Evolutionary conservation across 345 rosid species (phyloP).

Genomic region (Gossypium arboreum): DNA sequence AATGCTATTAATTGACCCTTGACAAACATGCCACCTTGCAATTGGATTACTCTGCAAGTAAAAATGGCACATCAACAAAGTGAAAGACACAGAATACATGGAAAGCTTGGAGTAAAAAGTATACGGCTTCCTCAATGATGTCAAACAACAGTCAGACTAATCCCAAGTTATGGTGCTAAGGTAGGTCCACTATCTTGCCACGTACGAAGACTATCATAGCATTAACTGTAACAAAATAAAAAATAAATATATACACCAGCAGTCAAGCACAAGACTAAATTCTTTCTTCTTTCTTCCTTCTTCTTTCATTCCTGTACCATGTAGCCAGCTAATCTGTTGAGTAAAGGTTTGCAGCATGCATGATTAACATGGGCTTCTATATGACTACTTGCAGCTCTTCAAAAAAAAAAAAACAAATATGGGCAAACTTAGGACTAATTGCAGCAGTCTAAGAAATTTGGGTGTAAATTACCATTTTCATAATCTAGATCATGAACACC

Average conservation of each 20-base stretch:
- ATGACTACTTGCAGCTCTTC: not conserved
- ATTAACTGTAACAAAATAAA: slow-evolving; percentile 5
- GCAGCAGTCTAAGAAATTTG: not conserved
- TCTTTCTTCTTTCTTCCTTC: not conserved
- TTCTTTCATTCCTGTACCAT: not conserved
- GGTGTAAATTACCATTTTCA: not conserved
- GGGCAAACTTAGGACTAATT: not conserved
- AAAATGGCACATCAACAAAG: slow-evolving; percentile 22
- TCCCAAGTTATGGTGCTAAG: not conserved
- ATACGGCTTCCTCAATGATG: not conserved
- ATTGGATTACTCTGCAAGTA: slow-evolving; percentile 89
- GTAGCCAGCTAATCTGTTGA: not conserved
- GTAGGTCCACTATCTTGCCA: not conserved
- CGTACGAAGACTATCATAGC: not conserved
- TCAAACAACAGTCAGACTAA: not conserved
- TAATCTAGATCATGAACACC: slow-evolving; percentile 1
- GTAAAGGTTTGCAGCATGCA: not conserved
- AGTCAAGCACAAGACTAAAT: not conserved
- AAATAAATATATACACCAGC: not conserved
- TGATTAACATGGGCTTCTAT: not conserved
- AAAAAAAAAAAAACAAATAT: not conserved
- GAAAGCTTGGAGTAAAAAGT: slow-evolving; percentile 13
- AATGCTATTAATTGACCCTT: slow-evolving; percentile 84
- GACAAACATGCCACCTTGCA: slow-evolving; percentile 98
- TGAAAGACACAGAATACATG: slow-evolving; percentile 4